Conservation (phyloP, 1,139 yeast genomes). For the Pichia terricola region DNA sequence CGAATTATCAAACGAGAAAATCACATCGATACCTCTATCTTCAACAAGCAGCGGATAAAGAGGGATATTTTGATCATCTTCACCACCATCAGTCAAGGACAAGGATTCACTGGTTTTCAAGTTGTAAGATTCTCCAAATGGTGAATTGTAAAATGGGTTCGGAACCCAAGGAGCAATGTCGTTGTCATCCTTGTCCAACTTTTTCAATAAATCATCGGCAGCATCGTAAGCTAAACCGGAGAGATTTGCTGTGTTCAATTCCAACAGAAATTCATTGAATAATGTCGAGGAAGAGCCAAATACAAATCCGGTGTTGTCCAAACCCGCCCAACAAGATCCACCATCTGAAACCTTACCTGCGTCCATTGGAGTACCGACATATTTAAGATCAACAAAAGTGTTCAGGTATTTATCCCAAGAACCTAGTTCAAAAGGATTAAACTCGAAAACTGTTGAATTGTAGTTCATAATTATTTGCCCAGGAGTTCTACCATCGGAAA, state of each 20-base stretch:
- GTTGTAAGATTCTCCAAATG: conserved; percentile 32
- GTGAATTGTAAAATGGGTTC: conserved; percentile 42
- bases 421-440: conserved; percentile 78
- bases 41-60: conserved; percentile 66
- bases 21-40: conserved; percentile 62
- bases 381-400: conserved; percentile 59
- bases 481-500: conserved; percentile 73
- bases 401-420: conserved; percentile 77
- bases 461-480: conserved; percentile 43
- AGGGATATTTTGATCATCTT: conserved; percentile 73
- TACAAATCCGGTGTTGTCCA: conserved; percentile 68
- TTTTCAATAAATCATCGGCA: conserved; percentile 34
- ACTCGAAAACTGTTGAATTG: conserved; percentile 70
- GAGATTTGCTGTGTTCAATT: conserved; percentile 45
- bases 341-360: conserved; percentile 42
- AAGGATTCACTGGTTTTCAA: conserved; percentile 40
- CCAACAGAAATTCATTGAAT: conserved; percentile 61
- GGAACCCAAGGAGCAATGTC: conserved; percentile 34
- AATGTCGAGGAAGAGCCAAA: conserved; percentile 74
- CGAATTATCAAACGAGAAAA: conserved; percentile 77
- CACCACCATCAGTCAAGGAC: conserved; percentile 83
- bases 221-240: conserved; percentile 40
- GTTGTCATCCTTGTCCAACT: conserved; percentile 27
- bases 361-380: conserved; percentile 58
- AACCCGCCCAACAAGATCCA: conserved; percentile 50